Evolutionary conservation across 495 filamentous ascomycete genomes (phyloP).

Genomic region (Rhypophila decipiens): DNA sequence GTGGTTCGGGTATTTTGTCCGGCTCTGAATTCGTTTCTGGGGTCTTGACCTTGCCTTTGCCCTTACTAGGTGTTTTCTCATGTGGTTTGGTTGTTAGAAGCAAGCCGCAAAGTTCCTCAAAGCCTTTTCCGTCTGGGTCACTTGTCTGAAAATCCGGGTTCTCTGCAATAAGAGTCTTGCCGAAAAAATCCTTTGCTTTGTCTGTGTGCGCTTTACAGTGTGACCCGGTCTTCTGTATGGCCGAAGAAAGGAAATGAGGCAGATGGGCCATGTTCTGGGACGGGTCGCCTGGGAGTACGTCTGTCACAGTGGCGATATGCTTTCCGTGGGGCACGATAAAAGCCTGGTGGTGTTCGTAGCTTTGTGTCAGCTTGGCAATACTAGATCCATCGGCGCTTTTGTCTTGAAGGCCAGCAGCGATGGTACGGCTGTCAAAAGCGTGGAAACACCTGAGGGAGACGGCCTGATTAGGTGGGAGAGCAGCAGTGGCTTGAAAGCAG

Average conservation of each 20-base stretch:
- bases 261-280: background rate
- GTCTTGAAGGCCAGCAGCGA: too few relatives aligned
- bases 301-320: background rate
- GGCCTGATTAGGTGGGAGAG: background rate
- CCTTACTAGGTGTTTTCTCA: background rate
- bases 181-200: too few relatives aligned
- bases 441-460: background rate
- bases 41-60: too few relatives aligned
- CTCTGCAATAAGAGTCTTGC: background rate
- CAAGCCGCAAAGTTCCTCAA: background rate
- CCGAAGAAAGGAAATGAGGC: background rate
- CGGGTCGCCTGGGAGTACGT: background rate
- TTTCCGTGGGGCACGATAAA: background rate
- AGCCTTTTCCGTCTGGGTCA: background rate
- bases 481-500: background rate
- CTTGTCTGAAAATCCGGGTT: background rate
- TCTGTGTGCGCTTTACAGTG: background rate
- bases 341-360: background rate
- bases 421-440: background rate
- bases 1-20: too few relatives aligned
- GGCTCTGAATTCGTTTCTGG: too few relatives aligned
- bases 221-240: background rate
- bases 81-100: background rate
- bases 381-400: background rate
- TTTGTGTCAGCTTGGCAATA: background rate